These are phyloP conservation scores for Inosperma sp. DNA, from an alignment of 768 basidiomycete species.

Conservation along the genomic window DNA sequence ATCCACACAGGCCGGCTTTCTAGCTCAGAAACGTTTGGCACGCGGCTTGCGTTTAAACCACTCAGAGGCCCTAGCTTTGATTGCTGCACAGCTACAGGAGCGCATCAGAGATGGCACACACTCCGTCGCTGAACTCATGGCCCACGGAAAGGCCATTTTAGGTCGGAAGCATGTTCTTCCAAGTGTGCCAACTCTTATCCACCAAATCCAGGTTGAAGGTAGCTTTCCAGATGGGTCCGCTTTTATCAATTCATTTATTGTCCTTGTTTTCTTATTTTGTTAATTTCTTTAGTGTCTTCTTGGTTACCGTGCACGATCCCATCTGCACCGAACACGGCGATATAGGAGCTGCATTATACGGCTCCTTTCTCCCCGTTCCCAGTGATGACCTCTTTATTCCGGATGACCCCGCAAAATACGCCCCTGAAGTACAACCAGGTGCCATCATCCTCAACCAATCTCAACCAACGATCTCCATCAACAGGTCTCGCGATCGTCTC, in stretches of 20 bases:
- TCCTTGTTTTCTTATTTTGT: conserved; percentile 1
- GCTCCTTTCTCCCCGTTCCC: conserved; percentile 88
- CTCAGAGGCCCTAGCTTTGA: conserved; percentile 84
- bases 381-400: conserved; percentile 59
- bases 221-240: conserved; percentile 82
- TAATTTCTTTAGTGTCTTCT: conserved; percentile 59
- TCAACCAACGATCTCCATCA: conserved; percentile 45
- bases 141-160: conserved; percentile 82
- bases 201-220: conserved; percentile 92
- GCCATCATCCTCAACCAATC: conserved; percentile 65
- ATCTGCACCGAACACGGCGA: conserved; percentile 81
- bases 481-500: conserved; percentile 61
- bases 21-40: conserved; percentile 93
- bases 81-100: conserved; percentile 91
- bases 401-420: conserved; percentile 43
- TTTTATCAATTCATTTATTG: not conserved
- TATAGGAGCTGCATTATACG: conserved; percentile 82
- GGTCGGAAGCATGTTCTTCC: conserved; percentile 88
- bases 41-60: conserved; percentile 86
- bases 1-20: conserved; percentile 76
- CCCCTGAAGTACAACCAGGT: conserved; percentile 60
- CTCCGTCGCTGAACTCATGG: conserved; percentile 89
- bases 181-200: conserved; percentile 66
- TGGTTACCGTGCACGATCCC: conserved; percentile 97
- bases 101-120: conserved; percentile 87